phyloP scores from a whole-genome alignment of 139 green algal species.

The Chlorella sp. region DNA sequence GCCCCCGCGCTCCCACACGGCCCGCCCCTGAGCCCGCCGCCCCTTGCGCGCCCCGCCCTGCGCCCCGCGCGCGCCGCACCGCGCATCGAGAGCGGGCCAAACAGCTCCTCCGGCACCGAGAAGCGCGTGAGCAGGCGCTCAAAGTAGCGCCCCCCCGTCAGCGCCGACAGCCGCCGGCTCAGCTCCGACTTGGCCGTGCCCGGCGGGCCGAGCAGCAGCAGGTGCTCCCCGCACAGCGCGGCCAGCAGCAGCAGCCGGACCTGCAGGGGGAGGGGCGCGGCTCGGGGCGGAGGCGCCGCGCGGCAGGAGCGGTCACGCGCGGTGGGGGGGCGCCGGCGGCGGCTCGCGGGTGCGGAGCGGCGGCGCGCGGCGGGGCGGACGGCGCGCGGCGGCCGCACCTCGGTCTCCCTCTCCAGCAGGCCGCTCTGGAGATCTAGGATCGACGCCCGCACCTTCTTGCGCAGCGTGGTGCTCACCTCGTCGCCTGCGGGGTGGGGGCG shows the following conservation, averaged over 20 bases:
- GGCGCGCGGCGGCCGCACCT: slow-evolving; percentile 64
- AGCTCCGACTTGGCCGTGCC: slow-evolving; percentile 96
- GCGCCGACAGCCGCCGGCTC: slow-evolving; percentile 63
- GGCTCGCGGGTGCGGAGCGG: too few relatives aligned
- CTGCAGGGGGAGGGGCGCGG: slow-evolving; percentile 31
- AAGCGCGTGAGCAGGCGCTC: slow-evolving; percentile 95
- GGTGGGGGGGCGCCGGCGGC: too few relatives aligned
- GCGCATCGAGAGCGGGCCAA: slow-evolving; percentile 90
- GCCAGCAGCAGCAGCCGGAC: slow-evolving; percentile 89
- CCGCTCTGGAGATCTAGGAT: slow-evolving; percentile 72
- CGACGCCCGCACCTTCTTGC: slow-evolving; percentile 49
- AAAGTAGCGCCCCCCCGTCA: slow-evolving; percentile 82
- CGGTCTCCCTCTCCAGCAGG: slow-evolving; percentile 83
- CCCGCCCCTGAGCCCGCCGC: too few relatives aligned
- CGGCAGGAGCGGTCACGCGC: too few relatives aligned
- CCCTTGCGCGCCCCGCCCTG: too few relatives aligned
- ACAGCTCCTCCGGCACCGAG: slow-evolving; percentile 95
- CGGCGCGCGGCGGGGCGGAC: too few relatives aligned
- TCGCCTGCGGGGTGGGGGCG: too few relatives aligned
- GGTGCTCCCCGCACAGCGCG: slow-evolving; percentile 85
- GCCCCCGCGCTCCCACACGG: too few relatives aligned
- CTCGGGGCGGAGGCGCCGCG: too few relatives aligned
- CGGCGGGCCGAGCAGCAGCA: slow-evolving; percentile 82
- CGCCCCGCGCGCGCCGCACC: slow-evolving; percentile 30
- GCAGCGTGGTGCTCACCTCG: slow-evolving; percentile 30